A percentile compares a stretch with the other conserved stretches of the same genome.
Evolutionary conservation across 805 yeast species (phyloP).

Genomic region (Pichia heedii): DNA sequence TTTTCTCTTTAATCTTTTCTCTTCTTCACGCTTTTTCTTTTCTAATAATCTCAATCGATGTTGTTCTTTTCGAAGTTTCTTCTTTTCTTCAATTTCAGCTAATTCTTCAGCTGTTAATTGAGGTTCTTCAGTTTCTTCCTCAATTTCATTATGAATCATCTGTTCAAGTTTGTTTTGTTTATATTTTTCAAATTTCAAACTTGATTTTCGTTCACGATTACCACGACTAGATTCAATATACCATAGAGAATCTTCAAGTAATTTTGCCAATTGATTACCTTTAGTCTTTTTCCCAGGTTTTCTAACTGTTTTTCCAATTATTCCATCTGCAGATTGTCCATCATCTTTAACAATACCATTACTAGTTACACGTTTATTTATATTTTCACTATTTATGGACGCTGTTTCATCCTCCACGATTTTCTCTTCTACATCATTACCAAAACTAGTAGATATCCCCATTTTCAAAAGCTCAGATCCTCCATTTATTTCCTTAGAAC

Average conservation of each 20-base stretch:
- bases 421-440: no score
- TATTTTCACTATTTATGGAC: neutral
- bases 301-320: neutral
- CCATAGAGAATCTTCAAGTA: constrained; percentile 21
- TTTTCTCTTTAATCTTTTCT: neutral
- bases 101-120: constrained; percentile 5
- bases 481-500: no score
- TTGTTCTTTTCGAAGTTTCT: constrained; percentile 1
- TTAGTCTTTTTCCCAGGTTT: neutral
- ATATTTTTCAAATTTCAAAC: constrained; percentile 7
- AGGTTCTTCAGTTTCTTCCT: neutral
- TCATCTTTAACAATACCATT: neutral
- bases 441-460: no score
- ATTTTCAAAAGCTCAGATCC: no score
- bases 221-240: constrained; percentile 12
- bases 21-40: neutral
- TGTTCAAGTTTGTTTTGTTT: constrained; percentile 6
- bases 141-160: neutral
- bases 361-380: no score
- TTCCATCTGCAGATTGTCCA: no score
- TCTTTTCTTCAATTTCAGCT: constrained; percentile 2
- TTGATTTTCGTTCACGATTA: constrained; percentile 3
- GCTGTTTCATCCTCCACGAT: neutral
- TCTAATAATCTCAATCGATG: neutral
- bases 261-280: neutral